phyloP scores from a whole-genome alignment of 495 filamentous ascomycete genomes.

The Elasticomyces elasticus region DNA sequence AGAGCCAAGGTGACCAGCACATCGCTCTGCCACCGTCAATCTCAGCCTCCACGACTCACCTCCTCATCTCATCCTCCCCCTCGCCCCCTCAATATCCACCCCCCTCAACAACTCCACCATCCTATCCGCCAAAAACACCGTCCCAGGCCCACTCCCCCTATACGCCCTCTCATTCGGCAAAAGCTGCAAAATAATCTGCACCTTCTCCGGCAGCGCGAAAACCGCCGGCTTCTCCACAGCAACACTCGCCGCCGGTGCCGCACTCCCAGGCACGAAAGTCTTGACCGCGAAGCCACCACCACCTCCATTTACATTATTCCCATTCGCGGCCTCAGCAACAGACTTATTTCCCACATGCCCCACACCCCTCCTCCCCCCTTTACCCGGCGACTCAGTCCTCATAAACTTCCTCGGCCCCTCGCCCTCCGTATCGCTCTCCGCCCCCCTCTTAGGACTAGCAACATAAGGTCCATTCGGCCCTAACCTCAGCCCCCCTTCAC shows the following conservation, averaged over 20 bases:
- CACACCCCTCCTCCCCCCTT: constrained; percentile 44
- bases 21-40: too few relatives aligned
- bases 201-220: constrained; percentile 58
- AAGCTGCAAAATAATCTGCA: constrained; percentile 71
- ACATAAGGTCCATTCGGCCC: constrained; percentile 17
- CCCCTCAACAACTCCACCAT: constrained; percentile 63
- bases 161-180: constrained; percentile 71
- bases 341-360: neutral
- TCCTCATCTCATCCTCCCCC: neutral
- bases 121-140: constrained; percentile 58
- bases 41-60: too few relatives aligned
- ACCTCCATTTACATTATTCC: neutral
- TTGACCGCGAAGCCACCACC: constrained; percentile 20
- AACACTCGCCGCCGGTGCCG: neutral
- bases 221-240: constrained; percentile 8
- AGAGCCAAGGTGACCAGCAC: too few relatives aligned
- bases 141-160: constrained; percentile 45
- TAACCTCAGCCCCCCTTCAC: constrained; percentile 9
- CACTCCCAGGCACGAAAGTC: constrained; percentile 9
- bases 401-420: constrained; percentile 60
- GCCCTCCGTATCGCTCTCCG: constrained; percentile 62
- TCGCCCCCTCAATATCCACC: constrained; percentile 6
- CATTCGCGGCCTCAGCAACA: constrained; percentile 5
- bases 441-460: constrained; percentile 64
- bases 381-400: constrained; percentile 73